A percentile compares a stretch with the other conserved stretches of the same genome.
phyloP scores from a whole-genome alignment of 1,139 yeast species.

The Pichia sp. region DNA sequence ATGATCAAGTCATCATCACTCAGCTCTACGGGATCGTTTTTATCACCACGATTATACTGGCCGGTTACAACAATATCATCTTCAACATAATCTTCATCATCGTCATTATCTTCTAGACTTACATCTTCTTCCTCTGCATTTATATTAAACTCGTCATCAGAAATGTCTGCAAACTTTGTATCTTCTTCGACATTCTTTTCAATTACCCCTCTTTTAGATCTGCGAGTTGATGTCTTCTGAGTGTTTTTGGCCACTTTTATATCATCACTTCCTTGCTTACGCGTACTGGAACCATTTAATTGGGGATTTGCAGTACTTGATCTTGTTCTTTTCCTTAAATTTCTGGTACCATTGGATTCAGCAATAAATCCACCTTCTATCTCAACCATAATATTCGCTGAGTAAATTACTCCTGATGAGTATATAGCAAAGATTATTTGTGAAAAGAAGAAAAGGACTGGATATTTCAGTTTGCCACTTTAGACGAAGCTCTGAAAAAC shows the following conservation, averaged over 20 bases:
- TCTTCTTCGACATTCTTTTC: slow-evolving; percentile 25
- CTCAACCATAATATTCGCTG: not conserved
- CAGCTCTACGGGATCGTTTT: slow-evolving; percentile 15
- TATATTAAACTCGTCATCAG: slow-evolving; percentile 10
- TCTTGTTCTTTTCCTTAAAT: slow-evolving; percentile 1
- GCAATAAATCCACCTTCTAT: not conserved
- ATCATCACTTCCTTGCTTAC: not conserved
- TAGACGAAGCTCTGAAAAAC: not conserved
- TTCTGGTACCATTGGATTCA: not conserved
- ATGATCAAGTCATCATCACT: slow-evolving; percentile 20
- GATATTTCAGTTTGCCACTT: not conserved
- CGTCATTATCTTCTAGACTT: slow-evolving; percentile 10
- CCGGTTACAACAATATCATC: slow-evolving; percentile 16
- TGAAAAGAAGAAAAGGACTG: not conserved
- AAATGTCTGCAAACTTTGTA: slow-evolving; percentile 6
- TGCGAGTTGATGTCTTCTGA: not conserved
- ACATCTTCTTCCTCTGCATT: slow-evolving; percentile 13
- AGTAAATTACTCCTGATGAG: not conserved
- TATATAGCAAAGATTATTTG: not conserved
- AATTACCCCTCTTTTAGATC: not conserved
- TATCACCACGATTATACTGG: slow-evolving; percentile 8
- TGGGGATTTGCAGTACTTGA: not conserved
- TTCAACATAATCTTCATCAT: slow-evolving; percentile 10
- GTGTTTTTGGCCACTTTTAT: not conserved
- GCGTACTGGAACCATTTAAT: not conserved